phyloP scores from a whole-genome alignment of 495 filamentous ascomycete genomes.

The Penicillium mononematosum region DNA sequence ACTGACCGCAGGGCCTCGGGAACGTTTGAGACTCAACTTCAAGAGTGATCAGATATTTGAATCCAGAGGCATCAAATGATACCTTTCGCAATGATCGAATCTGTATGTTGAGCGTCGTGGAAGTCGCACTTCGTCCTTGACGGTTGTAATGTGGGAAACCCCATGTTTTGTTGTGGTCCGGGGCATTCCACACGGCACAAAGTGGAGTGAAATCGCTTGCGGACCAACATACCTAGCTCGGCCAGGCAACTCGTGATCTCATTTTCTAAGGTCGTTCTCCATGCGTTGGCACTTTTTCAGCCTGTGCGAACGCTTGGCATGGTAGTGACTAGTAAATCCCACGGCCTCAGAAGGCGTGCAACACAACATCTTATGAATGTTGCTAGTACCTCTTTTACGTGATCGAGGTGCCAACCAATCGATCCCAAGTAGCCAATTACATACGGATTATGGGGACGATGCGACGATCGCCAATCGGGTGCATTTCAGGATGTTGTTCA shows the following conservation, averaged over 20 bases:
- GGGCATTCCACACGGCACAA: conserved; percentile 7
- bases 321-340: too few relatives aligned
- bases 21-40: neutral
- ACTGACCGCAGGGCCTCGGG: neutral
- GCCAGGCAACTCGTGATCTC: neutral
- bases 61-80: neutral
- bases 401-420: conserved; percentile 6
- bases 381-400: neutral
- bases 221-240: conserved; percentile 6
- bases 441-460: neutral
- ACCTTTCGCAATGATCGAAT: neutral
- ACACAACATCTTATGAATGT: neutral
- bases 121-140: conserved; percentile 3
- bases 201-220: conserved; percentile 2
- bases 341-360: neutral
- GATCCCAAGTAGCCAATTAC: neutral
- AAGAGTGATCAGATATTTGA: neutral
- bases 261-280: conserved; percentile 6
- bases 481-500: neutral
- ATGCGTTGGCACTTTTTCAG: neutral
- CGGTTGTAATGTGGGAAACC: neutral
- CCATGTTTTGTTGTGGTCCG: neutral
- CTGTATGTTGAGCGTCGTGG: neutral
- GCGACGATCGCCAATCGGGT: conserved; percentile 9
- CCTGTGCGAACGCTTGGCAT: conserved; percentile 8